These are phyloP conservation scores for Salisapilia sapeloensis DNA, from an alignment of 352 stramenopile species.

Conservation along the genomic window DNA sequence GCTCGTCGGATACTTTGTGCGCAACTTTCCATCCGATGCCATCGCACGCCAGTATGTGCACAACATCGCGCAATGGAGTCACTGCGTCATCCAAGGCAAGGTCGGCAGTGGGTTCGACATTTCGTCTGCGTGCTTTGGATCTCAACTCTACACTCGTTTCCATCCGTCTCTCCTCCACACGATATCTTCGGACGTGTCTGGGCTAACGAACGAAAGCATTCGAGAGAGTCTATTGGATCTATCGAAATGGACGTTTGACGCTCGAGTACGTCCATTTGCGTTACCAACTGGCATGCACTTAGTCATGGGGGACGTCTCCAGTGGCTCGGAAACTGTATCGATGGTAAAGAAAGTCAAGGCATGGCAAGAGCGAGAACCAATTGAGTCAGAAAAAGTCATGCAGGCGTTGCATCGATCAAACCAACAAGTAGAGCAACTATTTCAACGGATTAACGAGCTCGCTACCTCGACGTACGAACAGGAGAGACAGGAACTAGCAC, in stretches of 20 bases:
- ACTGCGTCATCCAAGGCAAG: constrained; percentile 94
- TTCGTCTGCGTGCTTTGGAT: constrained; percentile 86
- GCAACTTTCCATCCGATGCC: constrained; percentile 1
- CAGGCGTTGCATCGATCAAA: not conserved
- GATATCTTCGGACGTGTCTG: constrained; percentile 20
- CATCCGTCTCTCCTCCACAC: constrained; percentile 25
- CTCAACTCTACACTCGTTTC: constrained; percentile 89
- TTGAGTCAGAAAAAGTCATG: constrained; percentile 1
- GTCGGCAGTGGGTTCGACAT: constrained; percentile 97
- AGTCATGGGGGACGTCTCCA: constrained; percentile 92
- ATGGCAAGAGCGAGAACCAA: constrained; percentile 17
- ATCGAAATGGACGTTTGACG: no score
- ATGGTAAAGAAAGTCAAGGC: constrained; percentile 66
- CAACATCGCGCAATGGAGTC: constrained; percentile 90
- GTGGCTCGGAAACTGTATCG: constrained; percentile 80
- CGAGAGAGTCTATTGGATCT: no score
- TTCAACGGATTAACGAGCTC: not conserved
- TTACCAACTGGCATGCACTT: constrained; percentile 69
- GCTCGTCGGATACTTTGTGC: constrained; percentile 76
- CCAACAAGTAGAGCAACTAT: not conserved
- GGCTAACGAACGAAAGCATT: no score
- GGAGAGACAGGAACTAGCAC: constrained; percentile 1
- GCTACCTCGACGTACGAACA: not conserved
- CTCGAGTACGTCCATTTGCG: no score
- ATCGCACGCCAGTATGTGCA: constrained; percentile 55